Evolutionary conservation across 768 basidiomycete species (phyloP).

Genomic region (Crassisporium funariophilum): DNA sequence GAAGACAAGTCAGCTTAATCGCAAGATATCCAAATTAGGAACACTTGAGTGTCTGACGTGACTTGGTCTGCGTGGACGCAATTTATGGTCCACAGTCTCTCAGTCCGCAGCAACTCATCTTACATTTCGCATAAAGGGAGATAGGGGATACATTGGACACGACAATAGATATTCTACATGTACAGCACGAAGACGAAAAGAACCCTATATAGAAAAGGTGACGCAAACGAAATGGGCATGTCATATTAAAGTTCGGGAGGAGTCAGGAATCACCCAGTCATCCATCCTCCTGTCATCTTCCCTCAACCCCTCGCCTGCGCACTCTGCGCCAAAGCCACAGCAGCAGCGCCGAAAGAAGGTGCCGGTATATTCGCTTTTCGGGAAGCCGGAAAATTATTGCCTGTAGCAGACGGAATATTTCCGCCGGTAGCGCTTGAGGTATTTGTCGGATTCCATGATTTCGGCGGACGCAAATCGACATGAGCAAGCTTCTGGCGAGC

Average conservation of each 20-base stretch:
- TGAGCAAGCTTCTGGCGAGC: constrained; percentile 77
- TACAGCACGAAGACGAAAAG: constrained; percentile 10
- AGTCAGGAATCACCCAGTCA: constrained; percentile 6
- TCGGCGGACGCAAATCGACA: constrained; percentile 76
- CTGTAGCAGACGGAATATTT: constrained; percentile 10
- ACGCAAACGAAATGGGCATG: too few species aligned
- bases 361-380: constrained; percentile 9
- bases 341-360: constrained; percentile 20
- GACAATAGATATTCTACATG: constrained; percentile 13
- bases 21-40: constrained; percentile 11
- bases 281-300: not conserved
- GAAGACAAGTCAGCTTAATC: constrained; percentile 7
- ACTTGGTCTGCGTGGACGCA: not conserved
- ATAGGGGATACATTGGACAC: constrained; percentile 3
- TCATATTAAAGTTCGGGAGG: constrained; percentile 3
- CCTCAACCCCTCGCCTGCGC: constrained; percentile 16
- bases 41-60: constrained; percentile 1
- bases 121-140: not conserved
- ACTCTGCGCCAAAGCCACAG: constrained; percentile 19
- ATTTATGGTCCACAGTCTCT: not conserved
- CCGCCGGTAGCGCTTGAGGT: constrained; percentile 34
- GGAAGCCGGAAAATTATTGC: constrained; percentile 10
- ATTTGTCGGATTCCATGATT: constrained; percentile 67
- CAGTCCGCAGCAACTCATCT: not conserved
- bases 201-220: constrained; percentile 12